Percentiles rank a stretch among this genome's conserved stretches.
phyloP scores from a whole-genome alignment of 2,329 filamentous ascomycete genomes.

The Allantophomopsis lycopodina region DNA sequence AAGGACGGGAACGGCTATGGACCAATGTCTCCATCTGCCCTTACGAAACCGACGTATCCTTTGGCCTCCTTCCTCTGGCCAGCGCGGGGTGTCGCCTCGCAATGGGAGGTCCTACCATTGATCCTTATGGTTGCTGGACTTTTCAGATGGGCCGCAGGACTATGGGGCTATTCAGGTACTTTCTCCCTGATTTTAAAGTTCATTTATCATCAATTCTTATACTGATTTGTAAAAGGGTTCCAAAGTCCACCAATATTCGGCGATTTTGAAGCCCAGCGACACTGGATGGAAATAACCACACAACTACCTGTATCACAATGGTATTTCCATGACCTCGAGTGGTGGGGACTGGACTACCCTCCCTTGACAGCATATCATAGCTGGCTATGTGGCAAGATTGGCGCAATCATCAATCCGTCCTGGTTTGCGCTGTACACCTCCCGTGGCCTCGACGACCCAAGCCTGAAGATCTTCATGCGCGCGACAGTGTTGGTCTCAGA shows the following conservation, averaged over 20 bases:
- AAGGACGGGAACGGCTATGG: constrained; percentile 23
- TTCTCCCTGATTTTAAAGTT: background rate
- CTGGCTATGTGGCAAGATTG: constrained; percentile 85
- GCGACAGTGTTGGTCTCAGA: constrained; percentile 84
- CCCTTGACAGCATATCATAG: constrained; percentile 97
- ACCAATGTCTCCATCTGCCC: constrained; percentile 3
- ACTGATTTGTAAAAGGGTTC: constrained; percentile 39
- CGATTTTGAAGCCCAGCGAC: constrained; percentile 93
- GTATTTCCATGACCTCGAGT: constrained; percentile 95
- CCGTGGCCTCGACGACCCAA: constrained; percentile 64
- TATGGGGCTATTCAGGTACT: constrained; percentile 91
- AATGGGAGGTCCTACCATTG: constrained; percentile 84
- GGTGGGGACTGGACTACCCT: constrained; percentile 97
- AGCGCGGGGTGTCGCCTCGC: constrained; percentile 66
- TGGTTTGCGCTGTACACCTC: constrained; percentile 86
- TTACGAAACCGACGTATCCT: constrained; percentile 59
- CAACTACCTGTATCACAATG: constrained; percentile 84
- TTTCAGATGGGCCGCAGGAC: constrained; percentile 81
- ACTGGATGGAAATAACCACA: constrained; percentile 97
- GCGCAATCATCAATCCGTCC: constrained; percentile 58
- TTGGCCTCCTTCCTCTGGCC: constrained; percentile 93
- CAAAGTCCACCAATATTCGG: constrained; percentile 80
- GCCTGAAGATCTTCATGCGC: constrained; percentile 90
- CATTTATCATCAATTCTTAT: background rate
- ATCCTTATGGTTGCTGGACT: constrained; percentile 83